Percentiles rank a stretch among this genome's conserved stretches.
Conservation (phyloP, 2,329 filamentous ascomycete genomes). For the Sporothrix mexicana region DNA sequence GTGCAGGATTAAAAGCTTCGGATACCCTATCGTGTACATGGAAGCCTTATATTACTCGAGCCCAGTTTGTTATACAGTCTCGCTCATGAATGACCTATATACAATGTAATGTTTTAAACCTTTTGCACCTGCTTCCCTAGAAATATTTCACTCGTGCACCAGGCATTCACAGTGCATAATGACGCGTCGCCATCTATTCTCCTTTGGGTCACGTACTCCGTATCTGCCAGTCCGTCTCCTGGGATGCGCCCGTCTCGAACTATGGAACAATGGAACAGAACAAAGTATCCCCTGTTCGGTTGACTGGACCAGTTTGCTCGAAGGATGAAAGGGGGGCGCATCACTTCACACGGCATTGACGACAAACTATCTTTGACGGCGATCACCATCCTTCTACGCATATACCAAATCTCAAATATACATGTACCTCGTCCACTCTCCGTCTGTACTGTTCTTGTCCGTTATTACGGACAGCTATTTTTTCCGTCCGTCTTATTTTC, state of each 20-base stretch:
- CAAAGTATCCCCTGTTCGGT: background rate
- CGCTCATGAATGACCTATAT: background rate
- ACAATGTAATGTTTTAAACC: background rate
- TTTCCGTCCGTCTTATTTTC: slow-evolving; percentile 17
- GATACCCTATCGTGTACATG: slow-evolving; percentile 17
- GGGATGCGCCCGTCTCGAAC: background rate
- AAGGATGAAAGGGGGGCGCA: background rate
- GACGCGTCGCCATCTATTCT: background rate
- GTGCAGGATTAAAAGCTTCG: slow-evolving; percentile 23
- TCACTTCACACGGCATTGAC: slow-evolving; percentile 26
- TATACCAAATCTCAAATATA: slow-evolving; percentile 10
- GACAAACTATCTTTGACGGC: slow-evolving; percentile 10
- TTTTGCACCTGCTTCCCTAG: background rate
- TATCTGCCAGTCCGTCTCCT: background rate
- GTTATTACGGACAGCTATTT: background rate
- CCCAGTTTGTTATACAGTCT: slow-evolving; percentile 13
- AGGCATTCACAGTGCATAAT: background rate
- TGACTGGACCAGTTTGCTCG: background rate
- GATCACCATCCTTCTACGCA: background rate
- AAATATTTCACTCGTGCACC: background rate
- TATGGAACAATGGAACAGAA: slow-evolving; percentile 23
- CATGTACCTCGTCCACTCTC: background rate
- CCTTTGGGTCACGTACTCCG: background rate
- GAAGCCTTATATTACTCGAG: background rate
- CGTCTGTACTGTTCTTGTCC: background rate